Evolutionary conservation across 345 rosid genomes (phyloP).

Genomic region (Xanthoceras sorbifolium): DNA sequence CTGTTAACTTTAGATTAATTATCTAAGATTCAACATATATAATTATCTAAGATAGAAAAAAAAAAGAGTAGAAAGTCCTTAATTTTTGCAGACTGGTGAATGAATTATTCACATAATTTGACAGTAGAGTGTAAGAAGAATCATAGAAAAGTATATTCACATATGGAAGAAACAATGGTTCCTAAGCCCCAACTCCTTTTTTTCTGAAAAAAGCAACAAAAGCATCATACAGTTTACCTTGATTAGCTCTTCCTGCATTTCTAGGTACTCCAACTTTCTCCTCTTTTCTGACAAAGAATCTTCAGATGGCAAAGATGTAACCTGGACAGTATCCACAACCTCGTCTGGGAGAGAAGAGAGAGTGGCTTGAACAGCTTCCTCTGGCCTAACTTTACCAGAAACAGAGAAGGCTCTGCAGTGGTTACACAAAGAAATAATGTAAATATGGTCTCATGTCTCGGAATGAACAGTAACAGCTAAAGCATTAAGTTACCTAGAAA

Average conservation of each 20-base stretch:
- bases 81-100: neutral
- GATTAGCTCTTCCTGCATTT: conserved; percentile 96
- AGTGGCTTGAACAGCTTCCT: conserved; percentile 98
- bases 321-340: conserved; percentile 92
- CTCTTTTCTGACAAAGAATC: conserved; percentile 90
- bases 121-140: neutral
- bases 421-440: conserved; percentile 2
- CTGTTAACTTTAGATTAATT: neutral
- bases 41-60: neutral
- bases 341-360: conserved; percentile 97
- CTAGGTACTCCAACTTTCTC: conserved; percentile 91
- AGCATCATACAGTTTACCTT: conserved; percentile 49
- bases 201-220: conserved; percentile 8
- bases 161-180: neutral
- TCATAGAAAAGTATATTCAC: neutral
- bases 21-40: neutral
- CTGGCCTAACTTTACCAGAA: conserved; percentile 92
- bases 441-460: conserved; percentile 9
- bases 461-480: conserved; percentile 19
- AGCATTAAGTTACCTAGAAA: conserved; percentile 62
- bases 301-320: conserved; percentile 86
- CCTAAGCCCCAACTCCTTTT: neutral
- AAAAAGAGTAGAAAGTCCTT: neutral
- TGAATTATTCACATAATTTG: neutral
- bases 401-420: conserved; percentile 75